Evolutionary conservation across 495 filamentous ascomycete species (phyloP).

Genomic region (Podospora pseudopauciseta): DNA sequence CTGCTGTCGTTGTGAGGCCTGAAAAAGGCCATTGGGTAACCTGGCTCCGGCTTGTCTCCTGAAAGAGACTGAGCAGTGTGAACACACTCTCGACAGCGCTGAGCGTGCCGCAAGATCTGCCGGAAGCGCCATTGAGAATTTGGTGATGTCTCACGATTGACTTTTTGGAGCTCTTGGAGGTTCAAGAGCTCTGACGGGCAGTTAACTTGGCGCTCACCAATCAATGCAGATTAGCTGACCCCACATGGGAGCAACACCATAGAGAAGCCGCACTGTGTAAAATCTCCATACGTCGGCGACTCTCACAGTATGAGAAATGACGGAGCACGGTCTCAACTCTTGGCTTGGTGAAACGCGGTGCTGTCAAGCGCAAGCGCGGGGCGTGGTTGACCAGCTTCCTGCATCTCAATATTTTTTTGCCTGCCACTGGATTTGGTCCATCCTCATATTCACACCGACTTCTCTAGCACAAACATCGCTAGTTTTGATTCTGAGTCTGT

Average conservation of each 20-base stretch:
- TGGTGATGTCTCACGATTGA: conserved; percentile 3
- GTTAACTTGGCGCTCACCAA: not conserved
- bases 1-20: conserved; percentile 15
- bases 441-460: not conserved
- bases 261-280: too few relatives aligned
- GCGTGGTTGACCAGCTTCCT: conserved; percentile 7
- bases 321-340: not conserved
- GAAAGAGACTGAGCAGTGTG: conserved; percentile 28
- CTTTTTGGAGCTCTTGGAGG: conserved; percentile 20
- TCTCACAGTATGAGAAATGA: too few relatives aligned
- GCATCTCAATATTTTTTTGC: not conserved
- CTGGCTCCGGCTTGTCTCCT: conserved; percentile 10
- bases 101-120: conserved; percentile 32
- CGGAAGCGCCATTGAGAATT: conserved; percentile 25
- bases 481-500: conserved; percentile 1
- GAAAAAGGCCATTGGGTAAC: conserved; percentile 23
- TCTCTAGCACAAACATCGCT: conserved; percentile 1
- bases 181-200: conserved; percentile 2
- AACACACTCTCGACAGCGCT: conserved; percentile 28
- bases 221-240: not conserved
- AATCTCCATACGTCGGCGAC: too few relatives aligned
- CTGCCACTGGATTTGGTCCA: not conserved
- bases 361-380: conserved; percentile 6
- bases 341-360: conserved; percentile 1
- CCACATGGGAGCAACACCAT: not conserved